Evolutionary conservation across 495 filamentous ascomycete species (phyloP).

Genomic region (Aspergillus leporis): DNA sequence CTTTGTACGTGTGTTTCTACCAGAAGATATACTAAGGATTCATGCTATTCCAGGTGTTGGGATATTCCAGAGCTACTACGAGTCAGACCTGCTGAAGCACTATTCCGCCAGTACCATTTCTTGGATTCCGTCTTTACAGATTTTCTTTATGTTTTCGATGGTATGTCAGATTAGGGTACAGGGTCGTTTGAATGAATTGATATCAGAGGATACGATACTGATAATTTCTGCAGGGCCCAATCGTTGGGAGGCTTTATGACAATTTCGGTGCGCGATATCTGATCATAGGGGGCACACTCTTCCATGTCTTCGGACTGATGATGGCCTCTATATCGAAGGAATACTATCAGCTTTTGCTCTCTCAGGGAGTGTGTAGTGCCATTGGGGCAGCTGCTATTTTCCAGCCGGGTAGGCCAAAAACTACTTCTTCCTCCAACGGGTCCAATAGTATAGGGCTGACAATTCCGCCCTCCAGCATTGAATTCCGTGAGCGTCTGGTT

Average conservation of each 20-base stretch:
- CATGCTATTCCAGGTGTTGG: constrained; percentile 54
- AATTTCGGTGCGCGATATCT: constrained; percentile 17
- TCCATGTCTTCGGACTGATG: constrained; percentile 24
- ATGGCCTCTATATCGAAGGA: constrained; percentile 41
- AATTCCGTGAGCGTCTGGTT: constrained; percentile 6
- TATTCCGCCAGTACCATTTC: constrained; percentile 52
- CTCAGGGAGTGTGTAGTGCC: constrained; percentile 41
- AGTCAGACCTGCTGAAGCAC: constrained; percentile 47
- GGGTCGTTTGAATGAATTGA: too few relatives aligned
- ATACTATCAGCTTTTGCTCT: constrained; percentile 66
- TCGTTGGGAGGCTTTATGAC: constrained; percentile 21
- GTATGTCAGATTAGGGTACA: too few relatives aligned
- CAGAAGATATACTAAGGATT: too few relatives aligned
- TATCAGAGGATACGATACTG: too few relatives aligned
- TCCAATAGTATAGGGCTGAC: too few relatives aligned
- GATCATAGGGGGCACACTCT: constrained; percentile 11
- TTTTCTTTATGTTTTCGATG: constrained; percentile 57
- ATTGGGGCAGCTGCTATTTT: constrained; percentile 13
- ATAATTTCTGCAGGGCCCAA: too few relatives aligned
- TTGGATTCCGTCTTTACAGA: constrained; percentile 58
- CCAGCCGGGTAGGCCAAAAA: too few relatives aligned
- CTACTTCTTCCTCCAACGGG: too few relatives aligned
- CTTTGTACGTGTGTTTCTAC: too few relatives aligned
- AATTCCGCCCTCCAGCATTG: too few relatives aligned
- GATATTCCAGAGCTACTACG: constrained; percentile 61